phyloP scores from a whole-genome alignment of 495 filamentous ascomycete species.

The Neurospora sp. region DNA sequence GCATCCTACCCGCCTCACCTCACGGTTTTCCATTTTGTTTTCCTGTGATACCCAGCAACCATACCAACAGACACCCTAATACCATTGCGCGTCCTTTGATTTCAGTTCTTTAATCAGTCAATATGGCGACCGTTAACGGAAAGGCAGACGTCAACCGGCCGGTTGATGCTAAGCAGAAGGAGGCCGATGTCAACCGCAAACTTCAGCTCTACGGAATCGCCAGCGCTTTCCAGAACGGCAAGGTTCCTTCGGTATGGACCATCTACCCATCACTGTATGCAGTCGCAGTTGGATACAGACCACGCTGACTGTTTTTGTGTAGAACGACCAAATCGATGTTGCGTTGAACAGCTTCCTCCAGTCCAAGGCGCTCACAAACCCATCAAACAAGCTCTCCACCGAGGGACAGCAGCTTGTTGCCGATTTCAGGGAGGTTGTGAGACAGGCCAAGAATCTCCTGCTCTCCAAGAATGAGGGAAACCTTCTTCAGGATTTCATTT shows the following conservation, averaged over 20 bases:
- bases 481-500: slow-evolving; percentile 92
- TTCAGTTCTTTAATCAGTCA: slow-evolving; percentile 1
- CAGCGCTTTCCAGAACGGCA: slow-evolving; percentile 79
- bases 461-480: slow-evolving; percentile 94
- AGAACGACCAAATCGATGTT: slow-evolving; percentile 92
- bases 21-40: slow-evolving; percentile 1
- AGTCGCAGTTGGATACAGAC: not conserved
- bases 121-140: slow-evolving; percentile 13
- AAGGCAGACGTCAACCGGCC: slow-evolving; percentile 52
- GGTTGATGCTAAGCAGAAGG: slow-evolving; percentile 48
- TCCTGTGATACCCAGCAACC: slow-evolving; percentile 5
- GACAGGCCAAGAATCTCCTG: slow-evolving; percentile 79
- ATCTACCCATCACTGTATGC: not conserved
- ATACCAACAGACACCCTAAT: slow-evolving; percentile 1
- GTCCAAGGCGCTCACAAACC: slow-evolving; percentile 54
- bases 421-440: slow-evolving; percentile 74
- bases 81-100: not conserved
- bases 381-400: slow-evolving; percentile 67
- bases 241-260: slow-evolving; percentile 68
- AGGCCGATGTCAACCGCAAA: slow-evolving; percentile 77
- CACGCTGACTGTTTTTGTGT: slow-evolving; percentile 17
- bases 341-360: slow-evolving; percentile 76
- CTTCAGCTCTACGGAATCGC: slow-evolving; percentile 91
- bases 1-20: not conserved
- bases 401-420: slow-evolving; percentile 70